Conservation (phyloP, 2,329 filamentous ascomycete species). For the Exophiala dermatitidis region DNA sequence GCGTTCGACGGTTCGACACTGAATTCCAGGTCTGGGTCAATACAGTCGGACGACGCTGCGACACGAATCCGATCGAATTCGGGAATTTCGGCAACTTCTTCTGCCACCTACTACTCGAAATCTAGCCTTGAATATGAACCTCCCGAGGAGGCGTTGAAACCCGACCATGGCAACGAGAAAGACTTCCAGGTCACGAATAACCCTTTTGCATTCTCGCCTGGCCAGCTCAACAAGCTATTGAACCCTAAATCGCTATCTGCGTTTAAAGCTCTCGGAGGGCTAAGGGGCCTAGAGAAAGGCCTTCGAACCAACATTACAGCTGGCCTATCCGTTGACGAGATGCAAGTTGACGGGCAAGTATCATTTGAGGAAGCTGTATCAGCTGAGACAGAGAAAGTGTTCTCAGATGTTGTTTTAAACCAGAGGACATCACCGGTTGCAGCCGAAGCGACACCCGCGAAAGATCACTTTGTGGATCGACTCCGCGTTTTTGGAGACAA, state of each 20-base stretch:
- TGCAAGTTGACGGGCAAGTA: constrained; percentile 55
- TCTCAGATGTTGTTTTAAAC: constrained; percentile 12
- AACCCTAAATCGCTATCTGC: constrained; percentile 82
- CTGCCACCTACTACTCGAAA: constrained; percentile 19
- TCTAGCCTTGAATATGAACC: constrained; percentile 26
- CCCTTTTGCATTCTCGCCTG: constrained; percentile 76
- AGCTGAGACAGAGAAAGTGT: constrained; percentile 12
- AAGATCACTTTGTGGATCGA: constrained; percentile 47
- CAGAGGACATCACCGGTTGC: constrained; percentile 1
- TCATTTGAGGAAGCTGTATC: constrained; percentile 63
- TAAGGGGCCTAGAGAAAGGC: constrained; percentile 71
- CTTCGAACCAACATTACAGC: constrained; percentile 63
- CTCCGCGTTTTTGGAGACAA: constrained; percentile 56
- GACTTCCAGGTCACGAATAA: constrained; percentile 73
- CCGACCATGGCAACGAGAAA: constrained; percentile 66
- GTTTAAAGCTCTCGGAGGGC: constrained; percentile 71
- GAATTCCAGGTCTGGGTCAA: constrained; percentile 38
- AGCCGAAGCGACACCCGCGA: constrained; percentile 16
- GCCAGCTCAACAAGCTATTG: constrained; percentile 77
- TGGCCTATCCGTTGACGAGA: constrained; percentile 73
- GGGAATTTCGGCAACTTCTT: constrained; percentile 23
- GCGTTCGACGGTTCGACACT: constrained; percentile 40
- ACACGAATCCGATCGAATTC: constrained; percentile 33
- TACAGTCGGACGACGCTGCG: constrained; percentile 23
- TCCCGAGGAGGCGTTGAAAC: constrained; percentile 45